Evolutionary conservation across 257 asterid species (phyloP).

Genomic region (Nicotiana obtusifolia): DNA sequence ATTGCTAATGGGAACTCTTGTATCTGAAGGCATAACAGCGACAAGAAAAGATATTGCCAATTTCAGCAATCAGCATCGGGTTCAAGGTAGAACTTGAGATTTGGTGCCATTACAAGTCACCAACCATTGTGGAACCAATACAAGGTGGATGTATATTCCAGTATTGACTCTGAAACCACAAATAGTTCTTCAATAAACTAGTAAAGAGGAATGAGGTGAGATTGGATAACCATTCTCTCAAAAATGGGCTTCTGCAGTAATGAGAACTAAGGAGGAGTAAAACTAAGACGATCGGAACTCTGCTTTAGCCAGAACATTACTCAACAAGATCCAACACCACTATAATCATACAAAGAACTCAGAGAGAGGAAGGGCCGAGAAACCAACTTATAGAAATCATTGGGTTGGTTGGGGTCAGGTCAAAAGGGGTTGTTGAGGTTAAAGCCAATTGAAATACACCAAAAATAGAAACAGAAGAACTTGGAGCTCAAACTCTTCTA

Average conservation of each 20-base stretch:
- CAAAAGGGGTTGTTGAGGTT: not conserved
- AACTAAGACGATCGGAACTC: not conserved
- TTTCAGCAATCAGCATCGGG: not conserved
- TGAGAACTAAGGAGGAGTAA: not conserved
- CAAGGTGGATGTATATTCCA: not conserved
- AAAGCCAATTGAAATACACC: not conserved
- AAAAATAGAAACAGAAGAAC: not conserved
- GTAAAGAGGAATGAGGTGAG: conserved; percentile 4
- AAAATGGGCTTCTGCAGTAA: not conserved
- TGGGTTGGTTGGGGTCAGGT: not conserved
- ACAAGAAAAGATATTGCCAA: not conserved
- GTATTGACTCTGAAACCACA: not conserved
- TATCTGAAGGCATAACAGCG: not conserved
- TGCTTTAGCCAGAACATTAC: not conserved
- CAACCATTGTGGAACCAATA: not conserved
- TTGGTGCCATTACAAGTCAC: not conserved
- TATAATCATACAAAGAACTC: not conserved
- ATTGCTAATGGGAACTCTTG: not conserved
- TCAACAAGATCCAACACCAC: not conserved
- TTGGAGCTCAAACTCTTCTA: not conserved
- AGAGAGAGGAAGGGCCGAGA: not conserved
- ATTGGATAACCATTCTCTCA: not conserved
- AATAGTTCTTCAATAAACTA: not conserved
- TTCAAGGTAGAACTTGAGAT: not conserved
- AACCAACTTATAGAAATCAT: not conserved